These are phyloP conservation scores for Rhodotorula babjevae DNA, from an alignment of 768 basidiomycete species.

Conservation along the genomic window DNA sequence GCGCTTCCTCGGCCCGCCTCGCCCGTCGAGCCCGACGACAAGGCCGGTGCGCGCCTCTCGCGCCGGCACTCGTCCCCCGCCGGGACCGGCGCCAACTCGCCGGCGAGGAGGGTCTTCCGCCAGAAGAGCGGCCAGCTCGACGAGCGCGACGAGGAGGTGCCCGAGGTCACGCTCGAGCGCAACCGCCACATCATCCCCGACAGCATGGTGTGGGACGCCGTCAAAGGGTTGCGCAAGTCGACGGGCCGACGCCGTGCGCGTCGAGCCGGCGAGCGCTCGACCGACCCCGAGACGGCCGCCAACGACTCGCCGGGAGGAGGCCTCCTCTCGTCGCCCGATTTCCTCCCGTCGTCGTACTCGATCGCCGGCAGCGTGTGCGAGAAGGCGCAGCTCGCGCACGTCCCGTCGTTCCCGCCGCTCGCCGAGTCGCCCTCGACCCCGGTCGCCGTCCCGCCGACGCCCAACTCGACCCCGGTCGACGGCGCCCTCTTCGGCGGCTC, in stretches of 20 bases:
- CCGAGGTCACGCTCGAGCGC: conserved; percentile 85
- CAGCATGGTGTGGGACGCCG: conserved; percentile 62
- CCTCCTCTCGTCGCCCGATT: conserved; percentile 33
- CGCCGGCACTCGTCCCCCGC: conserved; percentile 27
- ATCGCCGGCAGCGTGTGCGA: conserved; percentile 23
- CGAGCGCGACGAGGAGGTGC: conserved; percentile 60
- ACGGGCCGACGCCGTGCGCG: not conserved
- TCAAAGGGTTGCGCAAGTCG: conserved; percentile 37
- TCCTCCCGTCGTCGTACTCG: conserved; percentile 29
- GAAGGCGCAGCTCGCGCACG: conserved; percentile 7
- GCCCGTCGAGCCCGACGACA: not conserved
- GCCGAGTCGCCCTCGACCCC: not conserved
- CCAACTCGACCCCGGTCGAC: conserved; percentile 37
- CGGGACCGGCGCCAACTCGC: conserved; percentile 1
- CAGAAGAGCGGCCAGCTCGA: conserved; percentile 42
- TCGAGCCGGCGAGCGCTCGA: conserved; percentile 14
- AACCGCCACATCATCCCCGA: conserved; percentile 96
- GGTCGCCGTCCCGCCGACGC: conserved; percentile 26
- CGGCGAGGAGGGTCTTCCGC: conserved; percentile 38
- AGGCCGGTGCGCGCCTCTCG: conserved; percentile 19
- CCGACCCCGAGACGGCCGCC: conserved; percentile 21
- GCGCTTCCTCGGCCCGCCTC: conserved; percentile 43
- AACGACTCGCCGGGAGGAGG: conserved; percentile 8
- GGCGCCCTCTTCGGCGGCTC: not conserved
- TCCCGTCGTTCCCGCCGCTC: conserved; percentile 26